phyloP scores from a whole-genome alignment of 805 yeast species.

The Candida rishiriensis region DNA sequence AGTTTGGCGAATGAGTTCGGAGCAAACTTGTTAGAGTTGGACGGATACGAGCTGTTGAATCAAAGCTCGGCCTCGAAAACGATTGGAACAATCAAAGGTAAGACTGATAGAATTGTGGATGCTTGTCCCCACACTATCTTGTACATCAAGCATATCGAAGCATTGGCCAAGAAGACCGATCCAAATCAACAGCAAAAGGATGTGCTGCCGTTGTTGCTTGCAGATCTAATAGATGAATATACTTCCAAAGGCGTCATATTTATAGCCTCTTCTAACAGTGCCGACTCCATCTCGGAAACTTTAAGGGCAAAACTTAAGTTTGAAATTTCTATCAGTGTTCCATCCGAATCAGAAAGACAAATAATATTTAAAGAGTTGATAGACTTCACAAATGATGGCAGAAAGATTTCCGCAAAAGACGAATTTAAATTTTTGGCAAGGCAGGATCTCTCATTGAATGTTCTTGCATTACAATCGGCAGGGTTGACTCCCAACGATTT shows the following conservation, averaged over 20 bases:
- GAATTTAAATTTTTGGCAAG: slow-evolving; percentile 27
- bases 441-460: slow-evolving; percentile 48
- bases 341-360: slow-evolving; percentile 69
- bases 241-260: slow-evolving; percentile 44
- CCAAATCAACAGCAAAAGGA: slow-evolving; percentile 43
- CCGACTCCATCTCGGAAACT: slow-evolving; percentile 62
- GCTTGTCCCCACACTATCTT: slow-evolving; percentile 45
- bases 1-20: slow-evolving; percentile 58
- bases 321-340: slow-evolving; percentile 72
- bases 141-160: slow-evolving; percentile 69
- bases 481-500: slow-evolving; percentile 88
- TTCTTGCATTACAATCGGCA: slow-evolving; percentile 81
- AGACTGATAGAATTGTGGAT: slow-evolving; percentile 58
- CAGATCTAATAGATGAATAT: slow-evolving; percentile 53
- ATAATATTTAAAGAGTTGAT: slow-evolving; percentile 55
- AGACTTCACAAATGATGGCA: slow-evolving; percentile 1
- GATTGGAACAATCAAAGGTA: slow-evolving; percentile 71
- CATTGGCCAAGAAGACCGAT: slow-evolving; percentile 61
- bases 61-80: slow-evolving; percentile 75
- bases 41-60: slow-evolving; percentile 61
- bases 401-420: slow-evolving; percentile 1
- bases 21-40: slow-evolving; percentile 59
- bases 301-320: slow-evolving; percentile 69
- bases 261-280: slow-evolving; percentile 63
- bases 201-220: slow-evolving; percentile 49